A percentile compares a stretch with the other conserved stretches of the same genome.
Conservation (phyloP, 371 early-diverging fungal species). For the Syncephalis fuscata region DNA sequence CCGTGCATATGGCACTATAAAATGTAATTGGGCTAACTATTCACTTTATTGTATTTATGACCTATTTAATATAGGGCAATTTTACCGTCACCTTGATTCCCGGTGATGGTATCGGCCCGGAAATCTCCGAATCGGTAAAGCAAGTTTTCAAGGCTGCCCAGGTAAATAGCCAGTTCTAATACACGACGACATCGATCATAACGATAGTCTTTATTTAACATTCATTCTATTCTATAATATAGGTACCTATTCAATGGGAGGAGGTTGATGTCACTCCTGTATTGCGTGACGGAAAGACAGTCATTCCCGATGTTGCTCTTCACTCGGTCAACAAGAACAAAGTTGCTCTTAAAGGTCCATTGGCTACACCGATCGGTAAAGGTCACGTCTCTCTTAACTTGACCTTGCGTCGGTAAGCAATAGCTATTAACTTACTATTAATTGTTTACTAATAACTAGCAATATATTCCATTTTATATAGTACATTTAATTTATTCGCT, state of each 20-base stretch:
- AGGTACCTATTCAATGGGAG: conserved; percentile 95
- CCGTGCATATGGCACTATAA: too few relatives aligned
- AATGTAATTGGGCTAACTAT: too few relatives aligned
- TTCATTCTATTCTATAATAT: background rate
- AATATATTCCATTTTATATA: conserved; percentile 7
- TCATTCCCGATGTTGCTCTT: conserved; percentile 82
- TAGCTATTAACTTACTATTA: conserved; percentile 4
- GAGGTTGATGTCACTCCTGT: conserved; percentile 88
- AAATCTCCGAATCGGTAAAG: conserved; percentile 87
- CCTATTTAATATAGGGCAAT: conserved; percentile 28
- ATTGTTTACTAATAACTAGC: background rate
- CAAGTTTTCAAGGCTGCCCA: conserved; percentile 13
- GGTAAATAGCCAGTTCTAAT: conserved; percentile 16
- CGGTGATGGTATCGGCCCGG: conserved; percentile 98
- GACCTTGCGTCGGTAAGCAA: conserved; percentile 84
- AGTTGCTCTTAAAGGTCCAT: conserved; percentile 93
- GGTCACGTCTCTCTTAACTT: conserved; percentile 97
- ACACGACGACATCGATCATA: background rate
- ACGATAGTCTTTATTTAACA: background rate
- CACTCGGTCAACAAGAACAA: conserved; percentile 85
- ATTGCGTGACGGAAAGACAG: conserved; percentile 79
- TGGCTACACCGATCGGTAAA: conserved; percentile 96
- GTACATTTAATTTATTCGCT: conserved; percentile 94
- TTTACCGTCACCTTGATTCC: conserved; percentile 90
- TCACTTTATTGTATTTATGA: too few relatives aligned